Conservation (phyloP, 495 filamentous ascomycete species). For the Trichoderma parareesei region DNA sequence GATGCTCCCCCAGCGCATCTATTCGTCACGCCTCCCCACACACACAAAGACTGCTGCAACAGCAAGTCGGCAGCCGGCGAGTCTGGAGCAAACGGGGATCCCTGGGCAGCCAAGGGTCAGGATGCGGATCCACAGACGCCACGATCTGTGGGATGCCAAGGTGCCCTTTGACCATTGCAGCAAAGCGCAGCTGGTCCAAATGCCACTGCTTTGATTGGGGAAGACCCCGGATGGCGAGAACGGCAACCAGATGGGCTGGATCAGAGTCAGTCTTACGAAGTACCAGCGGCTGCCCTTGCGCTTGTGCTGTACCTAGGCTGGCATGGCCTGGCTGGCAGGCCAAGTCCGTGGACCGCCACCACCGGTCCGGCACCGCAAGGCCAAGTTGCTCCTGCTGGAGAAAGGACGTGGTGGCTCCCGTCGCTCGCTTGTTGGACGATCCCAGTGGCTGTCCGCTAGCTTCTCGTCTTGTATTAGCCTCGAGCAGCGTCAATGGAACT, state of each 20-base stretch:
- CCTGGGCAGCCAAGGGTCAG: not conserved
- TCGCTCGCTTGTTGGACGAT: constrained; percentile 2
- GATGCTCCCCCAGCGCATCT: no score
- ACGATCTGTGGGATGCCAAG: not conserved
- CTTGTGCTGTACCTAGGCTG: no score
- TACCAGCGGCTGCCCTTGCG: no score
- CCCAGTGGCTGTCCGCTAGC: not conserved
- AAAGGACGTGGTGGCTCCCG: not conserved
- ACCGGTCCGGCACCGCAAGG: not conserved
- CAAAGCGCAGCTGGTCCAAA: not conserved
- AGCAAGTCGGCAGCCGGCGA: not conserved
- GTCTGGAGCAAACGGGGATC: not conserved
- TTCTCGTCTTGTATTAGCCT: not conserved
- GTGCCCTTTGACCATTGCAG: not conserved
- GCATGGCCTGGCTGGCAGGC: not conserved
- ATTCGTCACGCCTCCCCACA: no score
- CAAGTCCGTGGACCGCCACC: not conserved
- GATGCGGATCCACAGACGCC: not conserved
- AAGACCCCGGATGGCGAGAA: not conserved
- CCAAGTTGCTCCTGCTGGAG: not conserved
- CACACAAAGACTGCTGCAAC: not conserved
- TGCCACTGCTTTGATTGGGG: not conserved
- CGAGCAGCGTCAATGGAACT: not conserved
- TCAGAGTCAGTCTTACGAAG: no score
- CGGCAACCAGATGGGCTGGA: not conserved